Evolutionary conservation across 176 grass and related monocot species (phyloP).

Genomic region (Otatea glauca): DNA sequence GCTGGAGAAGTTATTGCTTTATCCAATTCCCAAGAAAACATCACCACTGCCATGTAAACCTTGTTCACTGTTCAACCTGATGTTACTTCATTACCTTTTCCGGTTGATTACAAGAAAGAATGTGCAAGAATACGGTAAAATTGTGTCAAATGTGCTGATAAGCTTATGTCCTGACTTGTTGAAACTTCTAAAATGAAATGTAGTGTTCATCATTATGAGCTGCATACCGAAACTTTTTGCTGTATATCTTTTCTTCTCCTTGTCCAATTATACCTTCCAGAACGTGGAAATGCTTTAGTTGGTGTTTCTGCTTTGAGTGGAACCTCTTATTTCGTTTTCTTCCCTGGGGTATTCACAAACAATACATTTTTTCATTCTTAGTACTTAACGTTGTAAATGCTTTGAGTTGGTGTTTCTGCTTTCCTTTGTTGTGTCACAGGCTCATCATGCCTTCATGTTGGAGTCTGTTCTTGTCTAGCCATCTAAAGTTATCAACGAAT

Average conservation of each 20-base stretch:
- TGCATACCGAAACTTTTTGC: background rate
- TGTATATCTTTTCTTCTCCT: background rate
- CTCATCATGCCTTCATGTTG: background rate
- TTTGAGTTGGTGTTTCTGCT: too few relatives aligned
- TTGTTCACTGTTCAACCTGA: background rate
- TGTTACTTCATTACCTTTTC: background rate
- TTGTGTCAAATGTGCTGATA: slow-evolving; percentile 5
- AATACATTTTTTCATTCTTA: too few relatives aligned
- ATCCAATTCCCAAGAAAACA: slow-evolving; percentile 23
- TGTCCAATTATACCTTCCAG: background rate
- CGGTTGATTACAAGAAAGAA: background rate
- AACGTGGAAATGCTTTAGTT: background rate
- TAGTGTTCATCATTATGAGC: background rate
- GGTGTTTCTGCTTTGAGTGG: background rate
- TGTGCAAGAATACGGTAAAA: background rate
- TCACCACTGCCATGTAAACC: background rate
- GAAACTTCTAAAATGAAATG: background rate
- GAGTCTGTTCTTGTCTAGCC: background rate
- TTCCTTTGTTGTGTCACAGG: too few relatives aligned
- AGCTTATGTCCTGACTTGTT: background rate
- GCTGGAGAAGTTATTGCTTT: background rate
- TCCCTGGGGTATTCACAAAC: background rate
- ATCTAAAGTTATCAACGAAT: background rate
- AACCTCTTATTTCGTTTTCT: background rate
- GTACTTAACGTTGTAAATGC: too few relatives aligned